Base-by-base conservation (phyloP, 2,329 filamentous ascomycete genomes). In the Colletotrichum lini region DNA sequence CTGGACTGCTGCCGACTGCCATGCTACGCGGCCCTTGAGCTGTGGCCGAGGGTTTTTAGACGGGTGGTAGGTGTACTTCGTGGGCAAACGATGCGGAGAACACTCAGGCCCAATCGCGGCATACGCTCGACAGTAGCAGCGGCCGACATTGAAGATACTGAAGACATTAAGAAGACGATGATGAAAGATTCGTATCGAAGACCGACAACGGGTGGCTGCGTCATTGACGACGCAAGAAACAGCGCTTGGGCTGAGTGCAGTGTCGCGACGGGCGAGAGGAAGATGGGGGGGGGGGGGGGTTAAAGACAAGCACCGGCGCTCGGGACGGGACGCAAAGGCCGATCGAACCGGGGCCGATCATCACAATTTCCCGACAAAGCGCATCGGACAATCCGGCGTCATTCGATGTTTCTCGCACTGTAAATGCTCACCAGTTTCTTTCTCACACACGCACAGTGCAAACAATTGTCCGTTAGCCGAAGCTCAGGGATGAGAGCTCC, bases 371-470 rank as follows among this genome's bases (percentile, higher is more conserved):
- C 68, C 68, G 64, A 71, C 21, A 13, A 35, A 35, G 9, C 26
- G 45, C 16, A 53, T 68, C 68, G 68, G 68, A 63, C 64, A 71
- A 68, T 68, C 63, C 42, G 50, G 49, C 44, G 45, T 21, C n/a
- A 8, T n/a, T 30, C 15, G 0, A 8, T 3, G 0, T 21, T 8
- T 3, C 3, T 5, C 40, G 58, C 50, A 70, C 67, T 61, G 62
- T 67, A 16, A 2, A 0, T 2, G 0, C 12, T 9, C 0, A 0
- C 9, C 21, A 2, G 6, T 3, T 12, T 10, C 16, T 12, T 0
- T 1, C 12, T 1, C 3, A 4, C 3, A 3, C 0, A 5, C 1
- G 3, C 10, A 61, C 58, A 50, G 58, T 61, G 30, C 16, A 16
- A 26, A 49, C 2, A 5, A 12, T 12, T 15, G 9, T 15, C 13